A percentile compares a stretch with the other conserved stretches of the same genome.
Evolutionary conservation across 2,329 filamentous ascomycete species (phyloP).

Genomic region (Aspergillus brasiliensis): DNA sequence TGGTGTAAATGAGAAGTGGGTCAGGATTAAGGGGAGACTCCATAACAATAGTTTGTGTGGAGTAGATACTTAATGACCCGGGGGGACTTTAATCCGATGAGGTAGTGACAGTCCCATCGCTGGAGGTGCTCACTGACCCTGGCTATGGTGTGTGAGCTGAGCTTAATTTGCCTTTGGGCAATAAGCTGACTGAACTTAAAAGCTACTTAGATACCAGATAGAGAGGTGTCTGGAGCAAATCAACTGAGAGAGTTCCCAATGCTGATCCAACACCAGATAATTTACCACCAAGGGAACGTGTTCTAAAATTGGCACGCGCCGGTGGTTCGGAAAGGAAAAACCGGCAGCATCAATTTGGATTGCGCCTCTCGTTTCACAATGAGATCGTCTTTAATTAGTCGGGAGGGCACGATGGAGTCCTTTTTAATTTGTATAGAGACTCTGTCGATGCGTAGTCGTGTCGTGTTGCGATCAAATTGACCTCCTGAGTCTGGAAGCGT

Average conservation of each 20-base stretch:
- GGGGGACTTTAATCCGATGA: no score
- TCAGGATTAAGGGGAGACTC: no score
- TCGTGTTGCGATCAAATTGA: neutral
- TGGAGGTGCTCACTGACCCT: no score
- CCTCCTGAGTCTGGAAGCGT: neutral
- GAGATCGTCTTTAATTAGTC: slow-evolving; percentile 8
- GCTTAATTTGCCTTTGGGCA: no score
- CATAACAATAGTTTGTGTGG: no score
- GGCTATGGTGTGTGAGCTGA: no score
- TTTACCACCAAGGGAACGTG: neutral
- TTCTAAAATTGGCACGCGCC: slow-evolving; percentile 13
- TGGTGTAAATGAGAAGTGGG: no score
- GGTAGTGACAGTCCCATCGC: no score
- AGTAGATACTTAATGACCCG: no score
- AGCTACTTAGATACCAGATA: no score
- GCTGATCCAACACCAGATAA: neutral
- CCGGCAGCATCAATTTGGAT: neutral
- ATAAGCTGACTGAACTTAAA: no score
- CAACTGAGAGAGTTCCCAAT: neutral
- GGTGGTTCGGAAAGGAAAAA: neutral
- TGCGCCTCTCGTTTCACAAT: slow-evolving; percentile 7
- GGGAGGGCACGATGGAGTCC: slow-evolving; percentile 1
- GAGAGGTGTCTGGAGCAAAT: neutral
- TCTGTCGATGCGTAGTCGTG: neutral
- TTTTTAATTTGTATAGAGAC: slow-evolving; percentile 2